These are phyloP conservation scores for Cetradonia linearis DNA, from an alignment of 495 filamentous ascomycete genomes.

Conservation along the genomic window DNA sequence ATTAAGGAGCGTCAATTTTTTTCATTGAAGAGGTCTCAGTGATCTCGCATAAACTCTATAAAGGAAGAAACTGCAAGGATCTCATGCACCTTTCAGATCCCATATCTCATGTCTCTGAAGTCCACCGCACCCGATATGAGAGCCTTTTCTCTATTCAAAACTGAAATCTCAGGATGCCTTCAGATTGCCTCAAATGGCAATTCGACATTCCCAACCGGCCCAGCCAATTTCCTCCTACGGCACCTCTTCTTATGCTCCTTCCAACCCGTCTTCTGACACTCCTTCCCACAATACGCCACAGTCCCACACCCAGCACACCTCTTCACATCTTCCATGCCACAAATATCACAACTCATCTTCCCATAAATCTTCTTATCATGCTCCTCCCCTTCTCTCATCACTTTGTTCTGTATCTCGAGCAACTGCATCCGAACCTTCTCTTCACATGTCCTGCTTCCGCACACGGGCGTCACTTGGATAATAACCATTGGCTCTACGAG, in stretches of 20 bases:
- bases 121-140: background rate
- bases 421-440: background rate
- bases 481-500: slow-evolving; percentile 16
- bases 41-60: background rate
- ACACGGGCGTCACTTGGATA: slow-evolving; percentile 10
- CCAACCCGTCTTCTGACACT: slow-evolving; percentile 18
- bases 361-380: background rate
- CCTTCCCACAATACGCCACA: slow-evolving; percentile 19
- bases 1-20: too few relatives aligned
- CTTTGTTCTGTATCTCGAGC: background rate
- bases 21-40: too few relatives aligned
- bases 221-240: background rate
- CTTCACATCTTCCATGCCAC: slow-evolving; percentile 11
- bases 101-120: background rate
- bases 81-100: background rate
- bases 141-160: background rate
- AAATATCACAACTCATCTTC: slow-evolving; percentile 9
- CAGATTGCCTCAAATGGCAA: slow-evolving; percentile 4
- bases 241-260: slow-evolving; percentile 14
- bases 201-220: background rate
- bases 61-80: background rate
- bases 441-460: slow-evolving; percentile 10
- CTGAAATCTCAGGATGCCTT: background rate
- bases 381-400: background rate
- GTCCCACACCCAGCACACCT: slow-evolving; percentile 16